phyloP scores from a whole-genome alignment of 306 rosid species.

The Aeschynomene evenia region DNA sequence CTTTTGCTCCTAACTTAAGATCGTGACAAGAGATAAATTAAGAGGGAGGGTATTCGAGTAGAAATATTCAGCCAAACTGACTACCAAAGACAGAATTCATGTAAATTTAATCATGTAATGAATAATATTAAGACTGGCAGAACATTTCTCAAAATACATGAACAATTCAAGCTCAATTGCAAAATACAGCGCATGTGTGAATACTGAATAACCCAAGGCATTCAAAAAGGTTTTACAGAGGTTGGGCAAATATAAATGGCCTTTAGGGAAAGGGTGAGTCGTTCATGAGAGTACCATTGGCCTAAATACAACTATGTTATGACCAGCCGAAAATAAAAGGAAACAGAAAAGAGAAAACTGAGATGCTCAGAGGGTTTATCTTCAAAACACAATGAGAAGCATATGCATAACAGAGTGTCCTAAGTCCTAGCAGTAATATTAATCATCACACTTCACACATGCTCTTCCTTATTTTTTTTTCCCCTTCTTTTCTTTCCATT shows the following conservation, averaged over 20 bases:
- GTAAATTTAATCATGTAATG: neutral
- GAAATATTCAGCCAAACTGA: conserved; percentile 7
- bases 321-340: neutral
- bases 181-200: neutral
- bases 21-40: conserved; percentile 11
- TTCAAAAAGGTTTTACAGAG: neutral
- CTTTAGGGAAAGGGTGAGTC: neutral
- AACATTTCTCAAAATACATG: conserved; percentile 2
- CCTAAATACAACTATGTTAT: conserved; percentile 18
- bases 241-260: conserved; percentile 4
- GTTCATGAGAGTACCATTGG: neutral
- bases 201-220: neutral
- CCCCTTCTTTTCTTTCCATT: conserved; percentile 2
- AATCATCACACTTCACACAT: no score
- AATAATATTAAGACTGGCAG: conserved; percentile 12
- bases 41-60: neutral
- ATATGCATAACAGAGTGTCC: conserved; percentile 30
- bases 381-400: conserved; percentile 8
- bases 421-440: conserved; percentile 4
- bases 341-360: conserved; percentile 13
- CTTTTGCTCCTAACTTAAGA: conserved; percentile 2
- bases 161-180: conserved; percentile 6
- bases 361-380: neutral
- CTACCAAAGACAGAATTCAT: conserved; percentile 8
- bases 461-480: neutral